Percentiles rank a stretch among this genome's conserved stretches.
Evolutionary conservation across 1,284 basidiomycete species (phyloP).

Genomic region (Papiliotrema flavescens): DNA sequence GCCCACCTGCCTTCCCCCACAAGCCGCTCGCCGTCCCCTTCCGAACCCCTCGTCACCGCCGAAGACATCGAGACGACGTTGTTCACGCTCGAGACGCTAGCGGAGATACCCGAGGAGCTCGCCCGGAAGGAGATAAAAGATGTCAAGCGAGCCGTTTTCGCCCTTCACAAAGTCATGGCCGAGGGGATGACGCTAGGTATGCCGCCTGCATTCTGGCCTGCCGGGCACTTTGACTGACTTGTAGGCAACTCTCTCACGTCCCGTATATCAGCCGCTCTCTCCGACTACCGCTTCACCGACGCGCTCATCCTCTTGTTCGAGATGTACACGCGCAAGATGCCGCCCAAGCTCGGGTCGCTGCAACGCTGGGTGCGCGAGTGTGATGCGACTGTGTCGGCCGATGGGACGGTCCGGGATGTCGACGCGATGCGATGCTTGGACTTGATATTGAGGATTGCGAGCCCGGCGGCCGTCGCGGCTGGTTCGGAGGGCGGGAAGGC

Average conservation of each 20-base stretch:
- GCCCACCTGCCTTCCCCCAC: neutral
- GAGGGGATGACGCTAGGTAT: constrained; percentile 41
- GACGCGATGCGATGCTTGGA: constrained; percentile 53
- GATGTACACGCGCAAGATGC: constrained; percentile 53
- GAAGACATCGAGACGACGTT: constrained; percentile 44
- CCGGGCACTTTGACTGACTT: neutral
- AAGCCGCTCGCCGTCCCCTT: neutral
- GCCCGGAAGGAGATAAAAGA: constrained; percentile 39
- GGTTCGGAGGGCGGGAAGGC: neutral
- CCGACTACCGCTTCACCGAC: constrained; percentile 50
- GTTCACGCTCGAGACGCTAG: constrained; percentile 35
- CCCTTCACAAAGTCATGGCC: constrained; percentile 39
- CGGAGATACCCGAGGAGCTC: constrained; percentile 39
- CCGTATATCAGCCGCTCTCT: constrained; percentile 53
- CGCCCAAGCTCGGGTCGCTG: constrained; percentile 57
- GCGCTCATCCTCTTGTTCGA: constrained; percentile 57
- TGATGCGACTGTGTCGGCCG: constrained; percentile 52
- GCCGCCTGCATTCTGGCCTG: neutral
- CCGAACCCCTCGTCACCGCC: constrained; percentile 24
- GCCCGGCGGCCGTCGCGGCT: constrained; percentile 6
- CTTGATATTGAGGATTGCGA: constrained; percentile 54
- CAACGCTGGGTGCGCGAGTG: constrained; percentile 60
- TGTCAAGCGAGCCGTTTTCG: constrained; percentile 44
- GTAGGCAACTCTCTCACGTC: constrained; percentile 51
- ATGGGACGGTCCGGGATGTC: constrained; percentile 37